A percentile compares a stretch with the other conserved stretches of the same genome.
phyloP scores from a whole-genome alignment of 2,329 filamentous ascomycete species.

The Xylaria polymorpha region DNA sequence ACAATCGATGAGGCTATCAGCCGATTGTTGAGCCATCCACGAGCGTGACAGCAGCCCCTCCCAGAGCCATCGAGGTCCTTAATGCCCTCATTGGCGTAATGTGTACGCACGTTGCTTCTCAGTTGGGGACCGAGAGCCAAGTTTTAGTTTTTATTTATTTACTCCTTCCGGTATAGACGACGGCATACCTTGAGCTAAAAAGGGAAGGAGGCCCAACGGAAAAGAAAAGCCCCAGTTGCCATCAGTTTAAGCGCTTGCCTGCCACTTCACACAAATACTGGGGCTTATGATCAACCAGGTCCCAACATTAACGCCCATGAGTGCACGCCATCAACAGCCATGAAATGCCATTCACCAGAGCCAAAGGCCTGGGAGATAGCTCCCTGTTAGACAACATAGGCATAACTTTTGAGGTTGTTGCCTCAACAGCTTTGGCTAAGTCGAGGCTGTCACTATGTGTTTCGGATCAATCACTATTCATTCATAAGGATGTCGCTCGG shows the following conservation, averaged over 20 bases:
- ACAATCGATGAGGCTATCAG: conserved; percentile 28
- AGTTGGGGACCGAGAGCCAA: not conserved
- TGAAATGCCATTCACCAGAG: conserved; percentile 1
- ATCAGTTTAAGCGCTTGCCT: conserved; percentile 12
- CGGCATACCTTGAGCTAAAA: conserved; percentile 18
- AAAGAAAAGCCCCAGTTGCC: conserved; percentile 9
- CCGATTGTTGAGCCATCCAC: conserved; percentile 28
- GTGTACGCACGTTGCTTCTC: conserved; percentile 17
- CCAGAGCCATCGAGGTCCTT: conserved; percentile 25
- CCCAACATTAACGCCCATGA: conserved; percentile 12
- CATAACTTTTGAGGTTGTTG: not conserved
- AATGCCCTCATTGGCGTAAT: conserved; percentile 18
- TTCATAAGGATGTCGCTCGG: conserved; percentile 18
- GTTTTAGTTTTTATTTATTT: conserved; percentile 1
- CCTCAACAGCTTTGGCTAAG: not conserved
- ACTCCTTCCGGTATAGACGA: not conserved
- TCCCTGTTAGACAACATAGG: conserved; percentile 7
- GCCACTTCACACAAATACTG: conserved; percentile 9
- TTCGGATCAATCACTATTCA: conserved; percentile 2
- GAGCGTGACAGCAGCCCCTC: not conserved
- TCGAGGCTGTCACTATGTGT: not conserved
- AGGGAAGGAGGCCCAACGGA: conserved; percentile 23
- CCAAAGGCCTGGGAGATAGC: not conserved
- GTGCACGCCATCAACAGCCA: conserved; percentile 13
- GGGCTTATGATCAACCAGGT: conserved; percentile 9